Base-by-base conservation (phyloP, 177 flowering plant species). In the Tripterygium wilfordii region DNA sequence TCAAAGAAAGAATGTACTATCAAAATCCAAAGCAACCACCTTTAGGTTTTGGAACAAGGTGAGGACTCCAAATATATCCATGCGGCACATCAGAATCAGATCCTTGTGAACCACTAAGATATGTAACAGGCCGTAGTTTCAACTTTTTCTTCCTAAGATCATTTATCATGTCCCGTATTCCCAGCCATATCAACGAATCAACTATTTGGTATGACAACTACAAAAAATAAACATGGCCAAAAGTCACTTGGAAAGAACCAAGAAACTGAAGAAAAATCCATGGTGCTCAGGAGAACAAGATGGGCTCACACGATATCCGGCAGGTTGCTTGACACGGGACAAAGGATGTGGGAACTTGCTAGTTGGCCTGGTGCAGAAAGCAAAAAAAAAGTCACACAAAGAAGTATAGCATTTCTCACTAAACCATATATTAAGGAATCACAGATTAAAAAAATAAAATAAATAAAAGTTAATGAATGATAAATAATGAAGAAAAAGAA, bases 321-420 rank as follows among this genome's bases (percentile, higher is more conserved):
- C 68, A 32, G 54, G 58, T 54, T 76, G 80, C 61, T 51, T 77
- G 19, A 79, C 82, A 42, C 82, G 82, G 16, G 85, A 74, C 29
- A 79, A 62, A 41, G 85, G 85, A 53, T 79, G 85, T 13, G 85
- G 85, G 29, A 79, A 79, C 64, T 79, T 82, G 54, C 70, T 69
- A 17, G 82, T 79, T n/a, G 85, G 74, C 65, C 85, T 79, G 70
- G 46, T 38, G 5, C 25, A 36, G 29, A 53, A 57, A 8, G 28
- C 31, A 39, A 28, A 53, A 38, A 39, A 43, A 21, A 48, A 41
- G 15, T 13, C 28, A 24, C 48, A 38, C 12, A 31, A 29, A 10
- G 26, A 24, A 51, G 36, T 25, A n/a, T 15, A 36, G n/a, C 1
- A 18, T 5, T 40, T 14, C 17, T 26, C 32, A 16, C 32, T 49